A percentile compares a stretch with the other conserved stretches of the same genome.
Conservation (phyloP, 129 eudicot species). For the Lonicera japonica region DNA sequence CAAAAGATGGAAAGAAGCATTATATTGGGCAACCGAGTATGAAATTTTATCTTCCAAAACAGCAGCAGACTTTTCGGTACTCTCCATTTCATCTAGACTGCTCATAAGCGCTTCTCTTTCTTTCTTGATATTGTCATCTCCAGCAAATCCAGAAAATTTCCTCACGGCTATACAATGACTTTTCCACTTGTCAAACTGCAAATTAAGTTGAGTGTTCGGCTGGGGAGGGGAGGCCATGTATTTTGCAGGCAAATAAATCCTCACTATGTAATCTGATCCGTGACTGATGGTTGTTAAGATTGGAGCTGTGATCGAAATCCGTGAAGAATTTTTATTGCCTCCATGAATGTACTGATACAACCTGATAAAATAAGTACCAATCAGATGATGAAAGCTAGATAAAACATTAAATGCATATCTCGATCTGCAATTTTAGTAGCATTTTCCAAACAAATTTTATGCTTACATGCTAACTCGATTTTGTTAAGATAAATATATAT, state of each 20-base stretch:
- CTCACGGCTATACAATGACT: slow-evolving; percentile 26
- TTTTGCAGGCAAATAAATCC: slow-evolving; percentile 23
- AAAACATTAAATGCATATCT: too few relatives aligned
- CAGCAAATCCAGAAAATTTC: slow-evolving; percentile 42
- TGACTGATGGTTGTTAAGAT: slow-evolving; percentile 21
- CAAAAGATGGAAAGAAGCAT: slow-evolving; percentile 22
- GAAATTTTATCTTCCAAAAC: slow-evolving; percentile 15
- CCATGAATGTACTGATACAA: slow-evolving; percentile 49
- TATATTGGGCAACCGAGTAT: slow-evolving; percentile 34
- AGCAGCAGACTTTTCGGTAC: slow-evolving; percentile 15
- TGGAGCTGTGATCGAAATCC: slow-evolving; percentile 25
- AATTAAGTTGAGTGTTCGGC: slow-evolving; percentile 23
- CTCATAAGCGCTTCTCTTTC: slow-evolving; percentile 14
- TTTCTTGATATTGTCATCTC: slow-evolving; percentile 21
- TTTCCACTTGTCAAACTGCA: slow-evolving; percentile 21
- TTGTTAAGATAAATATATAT: too few relatives aligned
- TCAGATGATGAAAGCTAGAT: too few relatives aligned
- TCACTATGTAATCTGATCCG: slow-evolving; percentile 23
- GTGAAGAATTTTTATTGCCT: slow-evolving; percentile 22
- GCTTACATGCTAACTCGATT: too few relatives aligned
- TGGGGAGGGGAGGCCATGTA: slow-evolving; percentile 11
- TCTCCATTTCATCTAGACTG: slow-evolving; percentile 14
- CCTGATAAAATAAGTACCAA: too few relatives aligned
- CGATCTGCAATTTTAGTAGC: too few relatives aligned
- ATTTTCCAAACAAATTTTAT: too few relatives aligned